A percentile compares a stretch with the other conserved stretches of the same genome.
Evolutionary conservation across 169 alveolate species (phyloP).

Genomic region (Babesia bovis): DNA sequence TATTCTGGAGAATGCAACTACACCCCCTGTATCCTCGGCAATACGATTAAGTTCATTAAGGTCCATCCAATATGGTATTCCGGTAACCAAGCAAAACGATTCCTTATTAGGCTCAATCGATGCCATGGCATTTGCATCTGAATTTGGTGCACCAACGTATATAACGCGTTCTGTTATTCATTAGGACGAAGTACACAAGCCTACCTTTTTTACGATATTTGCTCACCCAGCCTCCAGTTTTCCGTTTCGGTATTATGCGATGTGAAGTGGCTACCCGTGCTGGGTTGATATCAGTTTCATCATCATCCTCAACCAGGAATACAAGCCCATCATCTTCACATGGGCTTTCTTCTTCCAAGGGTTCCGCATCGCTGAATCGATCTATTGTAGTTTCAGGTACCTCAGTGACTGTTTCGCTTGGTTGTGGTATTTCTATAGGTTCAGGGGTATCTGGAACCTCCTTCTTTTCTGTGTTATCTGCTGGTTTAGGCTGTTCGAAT

Average conservation of each 20-base stretch:
- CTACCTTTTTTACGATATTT: constrained; percentile 15
- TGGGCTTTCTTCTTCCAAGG: neutral
- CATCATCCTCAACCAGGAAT: constrained; percentile 58
- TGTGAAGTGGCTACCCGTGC: neutral
- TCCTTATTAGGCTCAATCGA: constrained; percentile 42
- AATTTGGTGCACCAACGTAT: constrained; percentile 62
- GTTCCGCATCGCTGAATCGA: constrained; percentile 15
- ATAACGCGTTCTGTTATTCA: constrained; percentile 42
- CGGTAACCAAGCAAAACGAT: constrained; percentile 49
- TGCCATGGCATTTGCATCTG: constrained; percentile 42
- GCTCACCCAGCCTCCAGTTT: constrained; percentile 32
- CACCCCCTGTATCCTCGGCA: constrained; percentile 18
- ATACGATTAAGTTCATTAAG: constrained; percentile 19
- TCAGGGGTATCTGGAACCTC: no score
- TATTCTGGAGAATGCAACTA: constrained; percentile 34
- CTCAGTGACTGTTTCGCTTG: neutral
- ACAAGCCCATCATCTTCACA: constrained; percentile 46
- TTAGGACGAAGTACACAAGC: neutral
- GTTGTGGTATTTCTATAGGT: neutral
- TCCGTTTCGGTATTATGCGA: neutral
- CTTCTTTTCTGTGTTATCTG: neutral
- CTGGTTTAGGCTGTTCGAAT: constrained; percentile 24
- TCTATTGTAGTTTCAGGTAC: no score
- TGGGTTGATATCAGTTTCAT: neutral
- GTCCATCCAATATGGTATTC: constrained; percentile 61